Conservation (phyloP, 179 eudicot genomes). For the Pouteria campechiana region DNA sequence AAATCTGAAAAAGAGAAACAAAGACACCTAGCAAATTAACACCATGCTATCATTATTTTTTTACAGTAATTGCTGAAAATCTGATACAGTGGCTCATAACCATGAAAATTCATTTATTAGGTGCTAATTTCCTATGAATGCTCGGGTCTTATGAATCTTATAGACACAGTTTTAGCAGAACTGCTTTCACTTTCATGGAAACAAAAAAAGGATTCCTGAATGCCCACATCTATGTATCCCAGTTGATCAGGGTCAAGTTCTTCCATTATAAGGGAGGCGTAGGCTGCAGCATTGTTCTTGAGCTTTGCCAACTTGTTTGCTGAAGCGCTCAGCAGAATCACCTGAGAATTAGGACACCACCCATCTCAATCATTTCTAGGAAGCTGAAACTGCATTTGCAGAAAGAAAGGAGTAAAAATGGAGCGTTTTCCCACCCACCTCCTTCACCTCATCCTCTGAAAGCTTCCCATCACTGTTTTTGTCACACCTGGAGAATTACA, state of each 20-base stretch:
- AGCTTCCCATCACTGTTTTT: conserved; percentile 90
- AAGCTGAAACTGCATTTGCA: background rate
- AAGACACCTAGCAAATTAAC: background rate
- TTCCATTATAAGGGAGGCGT: conserved; percentile 93
- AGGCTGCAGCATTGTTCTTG: conserved; percentile 60
- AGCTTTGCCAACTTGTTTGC: conserved; percentile 78
- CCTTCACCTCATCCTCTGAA: conserved; percentile 80
- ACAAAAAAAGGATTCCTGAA: background rate
- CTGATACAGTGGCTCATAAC: too few species aligned
- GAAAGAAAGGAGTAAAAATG: background rate
- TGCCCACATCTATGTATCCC: conserved; percentile 74
- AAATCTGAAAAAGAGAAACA: conserved; percentile 27
- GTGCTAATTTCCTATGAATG: too few species aligned
- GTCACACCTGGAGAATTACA: conserved; percentile 62
- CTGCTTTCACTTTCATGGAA: too few species aligned
- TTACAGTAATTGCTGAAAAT: too few species aligned
- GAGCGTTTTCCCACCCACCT: conserved; percentile 31
- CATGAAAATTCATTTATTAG: too few species aligned
- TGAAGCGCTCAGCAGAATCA: conserved; percentile 83
- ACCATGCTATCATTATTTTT: too few species aligned
- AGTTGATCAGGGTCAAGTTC: conserved; percentile 80
- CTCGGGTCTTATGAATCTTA: too few species aligned
- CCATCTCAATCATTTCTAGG: background rate
- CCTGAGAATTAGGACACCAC: conserved; percentile 71
- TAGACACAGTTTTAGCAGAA: too few species aligned